Percentiles rank a stretch among this genome's conserved stretches.
These are phyloP conservation scores for Blastobotrys petasosporus DNA, from an alignment of 1,139 yeast species.

Conservation along the genomic window DNA sequence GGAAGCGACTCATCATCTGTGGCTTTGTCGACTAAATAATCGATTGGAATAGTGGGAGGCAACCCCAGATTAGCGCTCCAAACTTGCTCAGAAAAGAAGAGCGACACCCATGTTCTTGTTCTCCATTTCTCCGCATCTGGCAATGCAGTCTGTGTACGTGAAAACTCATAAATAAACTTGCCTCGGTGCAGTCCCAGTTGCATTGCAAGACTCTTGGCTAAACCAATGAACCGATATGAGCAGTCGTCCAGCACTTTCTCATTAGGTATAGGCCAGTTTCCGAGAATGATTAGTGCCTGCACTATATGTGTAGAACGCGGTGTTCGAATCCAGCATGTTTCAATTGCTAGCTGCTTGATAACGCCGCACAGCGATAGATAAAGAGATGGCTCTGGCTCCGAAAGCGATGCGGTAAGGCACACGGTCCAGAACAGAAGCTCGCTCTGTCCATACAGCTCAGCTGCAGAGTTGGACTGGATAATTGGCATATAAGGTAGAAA, in stretches of 20 bases:
- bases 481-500: conserved; percentile 79
- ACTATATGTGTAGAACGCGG: conserved; percentile 92
- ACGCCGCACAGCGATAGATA: conserved; percentile 71
- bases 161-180: conserved; percentile 82
- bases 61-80: conserved; percentile 86
- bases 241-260: conserved; percentile 90
- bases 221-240: conserved; percentile 79
- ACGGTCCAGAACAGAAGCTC: conserved; percentile 89
- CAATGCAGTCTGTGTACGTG: conserved; percentile 80
- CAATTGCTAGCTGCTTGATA: conserved; percentile 82
- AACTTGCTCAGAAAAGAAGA: conserved; percentile 81
- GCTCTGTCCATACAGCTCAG: conserved; percentile 75
- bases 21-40: conserved; percentile 74
- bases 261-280: conserved; percentile 91
- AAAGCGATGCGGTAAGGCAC: conserved; percentile 74
- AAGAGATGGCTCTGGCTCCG: conserved; percentile 81
- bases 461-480: conserved; percentile 61
- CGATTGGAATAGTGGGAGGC: conserved; percentile 83
- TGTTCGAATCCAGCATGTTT: conserved; percentile 89
- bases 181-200: conserved; percentile 94
- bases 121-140: conserved; percentile 95
- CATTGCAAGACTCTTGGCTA: conserved; percentile 77
- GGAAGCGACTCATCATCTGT: conserved; percentile 65
- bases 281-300: conserved; percentile 74
- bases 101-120: conserved; percentile 86